Base-by-base conservation (phyloP, 768 basidiomycete species). In the Psilocybe azurescens region DNA sequence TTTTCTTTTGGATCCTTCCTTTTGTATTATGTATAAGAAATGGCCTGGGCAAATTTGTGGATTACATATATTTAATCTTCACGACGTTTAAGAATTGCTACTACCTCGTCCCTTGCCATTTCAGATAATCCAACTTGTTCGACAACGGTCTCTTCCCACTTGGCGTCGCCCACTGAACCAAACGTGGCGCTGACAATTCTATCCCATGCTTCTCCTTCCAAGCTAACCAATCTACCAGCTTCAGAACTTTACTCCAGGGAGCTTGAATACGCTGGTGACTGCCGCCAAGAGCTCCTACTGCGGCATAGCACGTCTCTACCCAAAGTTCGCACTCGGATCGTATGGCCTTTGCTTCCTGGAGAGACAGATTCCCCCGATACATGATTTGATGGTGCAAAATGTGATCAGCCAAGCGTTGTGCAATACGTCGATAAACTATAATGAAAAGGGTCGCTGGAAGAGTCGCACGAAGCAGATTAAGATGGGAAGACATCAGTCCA, bases 381-480 rank as follows among this genome's bases (percentile, higher is more conserved):
- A 90, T 73, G 57, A 97, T 87, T 61, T 90, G 87, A 13, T 95
- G 90, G 65, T 95, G 93, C 18, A 92, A 77, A 56, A 99, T 88
- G 70, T 95, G 87, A 53, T 90, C 86, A 0, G 90, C 81, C 11
- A 99, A 70, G 39, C 86, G 85, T 7, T 86, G 77, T 20, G 90
- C 86, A 62, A 91, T 87, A 32, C 85, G 85, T 36, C 95, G 84
- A 73, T 97, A 99, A 20, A 97, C 72, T 9, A 78, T 72, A 2
- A 86, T 87, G 50, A 88, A 75, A 0, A 78, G 78, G 0, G 83
- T 70, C 28, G 79, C 77, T 0, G 95, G 88, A 28, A 97, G 82
- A 1, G 84, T 85, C 29, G 78, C 75, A 2, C 84, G 83, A 58
- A 99, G 78, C 69, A 87, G 87, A 5, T 81, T 75, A 32, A 99